Base-by-base conservation (phyloP, 2,329 filamentous ascomycete species). In the Pseudogymnoascus sp. region DNA sequence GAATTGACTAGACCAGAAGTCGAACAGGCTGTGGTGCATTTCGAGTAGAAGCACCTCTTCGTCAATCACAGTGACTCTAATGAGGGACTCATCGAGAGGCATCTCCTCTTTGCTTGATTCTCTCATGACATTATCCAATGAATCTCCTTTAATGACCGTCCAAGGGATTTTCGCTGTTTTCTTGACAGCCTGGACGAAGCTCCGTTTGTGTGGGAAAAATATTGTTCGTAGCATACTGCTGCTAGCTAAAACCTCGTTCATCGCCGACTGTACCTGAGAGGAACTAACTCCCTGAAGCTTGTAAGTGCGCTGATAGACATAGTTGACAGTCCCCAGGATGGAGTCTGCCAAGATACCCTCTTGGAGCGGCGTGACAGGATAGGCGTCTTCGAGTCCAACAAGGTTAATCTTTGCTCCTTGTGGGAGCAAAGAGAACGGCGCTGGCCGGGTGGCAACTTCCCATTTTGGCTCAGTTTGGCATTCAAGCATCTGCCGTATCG, bases 341-440 rank as follows among this genome's bases (percentile, higher is more conserved):
- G 76, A 69, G 10, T 77, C 64, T 1, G 73, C 70, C 16, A 79
- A 64, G 1, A 79, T 64, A 0, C 73, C 73, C 64, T 74, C 74
- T 60, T 79, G 77, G 1, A 75, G 66, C 1, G 72, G 69, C 5
- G 73, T 72, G 62, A 71, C 73, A 1, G 75, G 75, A 47, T 75
- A 78, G 0, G 75, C 65, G 63, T 78, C 76, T 33, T 75, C 70
- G 21, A 74, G 63, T 3, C 64, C 42, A n/a, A n/a, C 61, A 13
- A 26, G 21, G 60, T 29, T 44, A 60, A 53, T 56, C 26, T 33
- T 56, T 33, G 50, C 50, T 56, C n/a, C 50, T 21, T 56, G 50
- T 21, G 50, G 50, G 50, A 56, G 29, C 13, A 56, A 33, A 19
- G 50, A 44, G 59, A 61, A 38, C n/a, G 35, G 35, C 33, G 11